These are phyloP conservation scores for Cavenderia fasciculata DNA, from an alignment of 78 protist genomes.

Conservation along the genomic window DNA sequence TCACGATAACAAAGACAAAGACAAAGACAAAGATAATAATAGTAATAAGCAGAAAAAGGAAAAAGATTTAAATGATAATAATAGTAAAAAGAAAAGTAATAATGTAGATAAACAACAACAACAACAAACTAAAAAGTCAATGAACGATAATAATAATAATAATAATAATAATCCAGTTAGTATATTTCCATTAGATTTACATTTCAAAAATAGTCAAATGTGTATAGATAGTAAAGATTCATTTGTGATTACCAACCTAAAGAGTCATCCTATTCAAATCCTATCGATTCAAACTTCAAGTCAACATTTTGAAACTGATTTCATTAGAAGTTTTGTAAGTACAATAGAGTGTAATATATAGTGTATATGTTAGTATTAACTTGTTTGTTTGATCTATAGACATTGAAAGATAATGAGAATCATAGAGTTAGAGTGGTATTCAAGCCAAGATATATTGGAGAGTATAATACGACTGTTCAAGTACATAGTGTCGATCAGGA, in stretches of 20 bases:
- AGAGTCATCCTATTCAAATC: slow-evolving; percentile 24
- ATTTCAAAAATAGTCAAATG: neutral
- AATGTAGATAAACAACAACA: neutral
- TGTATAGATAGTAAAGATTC: neutral
- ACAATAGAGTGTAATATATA: neutral
- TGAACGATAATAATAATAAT: neutral
- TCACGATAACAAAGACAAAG: neutral
- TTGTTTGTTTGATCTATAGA: no score
- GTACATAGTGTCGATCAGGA: slow-evolving; percentile 4
- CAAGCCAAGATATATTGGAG: slow-evolving; percentile 34
- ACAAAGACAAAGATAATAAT: neutral
- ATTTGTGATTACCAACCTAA: neutral
- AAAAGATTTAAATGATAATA: no score
- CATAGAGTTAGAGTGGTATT: neutral
- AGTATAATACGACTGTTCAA: slow-evolving; percentile 5
- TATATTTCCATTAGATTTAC: neutral
- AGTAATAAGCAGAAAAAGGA: neutral
- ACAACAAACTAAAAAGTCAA: neutral
- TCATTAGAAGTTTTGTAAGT: slow-evolving; percentile 21
- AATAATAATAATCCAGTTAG: neutral
- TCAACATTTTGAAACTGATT: slow-evolving; percentile 23
- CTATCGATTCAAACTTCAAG: slow-evolving; percentile 9
- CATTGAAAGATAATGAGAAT: slow-evolving; percentile 4
- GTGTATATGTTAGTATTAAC: neutral
- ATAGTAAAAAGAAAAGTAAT: neutral